Evolutionary conservation across 805 yeast genomes (phyloP).

Genomic region (Debaryomyces maramus): DNA sequence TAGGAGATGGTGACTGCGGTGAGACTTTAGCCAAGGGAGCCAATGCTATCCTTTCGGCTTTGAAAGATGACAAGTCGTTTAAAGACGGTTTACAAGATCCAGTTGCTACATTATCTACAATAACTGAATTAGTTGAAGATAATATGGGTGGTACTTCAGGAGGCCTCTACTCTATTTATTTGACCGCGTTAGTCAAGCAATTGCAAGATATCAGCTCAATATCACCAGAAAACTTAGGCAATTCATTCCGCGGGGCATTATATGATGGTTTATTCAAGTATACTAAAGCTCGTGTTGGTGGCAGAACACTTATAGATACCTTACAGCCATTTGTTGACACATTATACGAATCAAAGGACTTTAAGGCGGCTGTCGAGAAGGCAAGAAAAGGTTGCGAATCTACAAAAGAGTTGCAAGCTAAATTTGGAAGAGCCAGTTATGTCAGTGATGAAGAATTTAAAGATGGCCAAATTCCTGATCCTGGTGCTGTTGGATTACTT

Average conservation of each 20-base stretch:
- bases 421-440: constrained; percentile 92
- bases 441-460: constrained; percentile 64
- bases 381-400: constrained; percentile 75
- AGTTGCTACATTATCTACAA: constrained; percentile 59
- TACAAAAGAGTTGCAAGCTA: constrained; percentile 75
- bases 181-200: constrained; percentile 68
- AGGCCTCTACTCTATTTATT: constrained; percentile 82
- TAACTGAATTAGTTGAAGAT: constrained; percentile 82
- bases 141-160: constrained; percentile 99
- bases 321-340: constrained; percentile 80
- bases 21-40: constrained; percentile 86
- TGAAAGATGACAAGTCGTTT: constrained; percentile 39
- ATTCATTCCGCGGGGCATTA: constrained; percentile 58
- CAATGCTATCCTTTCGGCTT: constrained; percentile 59
- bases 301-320: constrained; percentile 86
- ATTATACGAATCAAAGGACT: constrained; percentile 50
- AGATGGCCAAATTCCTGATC: constrained; percentile 84
- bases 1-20: constrained; percentile 98
- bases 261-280: constrained; percentile 72
- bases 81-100: constrained; percentile 40
- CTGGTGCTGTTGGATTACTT: constrained; percentile 89
- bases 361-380: constrained; percentile 61
- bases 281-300: constrained; percentile 87
- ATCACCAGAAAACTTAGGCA: constrained; percentile 36
- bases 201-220: constrained; percentile 41